Percentiles rank a stretch among this genome's conserved stretches.
phyloP scores from a whole-genome alignment of 768 basidiomycete genomes.

The Boletus vermiculosoides region DNA sequence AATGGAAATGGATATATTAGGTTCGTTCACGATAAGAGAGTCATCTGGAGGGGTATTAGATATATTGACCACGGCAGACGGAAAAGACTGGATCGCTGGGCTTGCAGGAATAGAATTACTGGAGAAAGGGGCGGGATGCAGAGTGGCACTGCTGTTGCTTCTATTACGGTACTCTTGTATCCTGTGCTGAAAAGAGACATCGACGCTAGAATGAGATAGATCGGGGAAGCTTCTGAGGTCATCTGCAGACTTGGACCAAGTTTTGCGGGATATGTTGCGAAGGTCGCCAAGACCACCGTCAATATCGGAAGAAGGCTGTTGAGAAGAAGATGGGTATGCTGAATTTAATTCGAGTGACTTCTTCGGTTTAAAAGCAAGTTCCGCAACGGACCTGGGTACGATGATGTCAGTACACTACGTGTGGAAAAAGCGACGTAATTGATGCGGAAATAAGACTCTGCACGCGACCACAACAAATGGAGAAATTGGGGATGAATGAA shows the following conservation, averaged over 20 bases:
- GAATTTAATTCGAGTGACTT: conserved; percentile 45
- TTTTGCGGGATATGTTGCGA: conserved; percentile 63
- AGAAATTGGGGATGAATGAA: not conserved
- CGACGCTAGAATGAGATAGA: conserved; percentile 36
- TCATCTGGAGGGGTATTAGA: conserved; percentile 24
- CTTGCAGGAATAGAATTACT: conserved; percentile 28
- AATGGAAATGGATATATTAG: conserved; percentile 47
- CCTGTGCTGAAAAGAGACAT: conserved; percentile 56
- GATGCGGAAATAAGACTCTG: not conserved
- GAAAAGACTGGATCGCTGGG: conserved; percentile 43
- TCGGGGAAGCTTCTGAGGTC: conserved; percentile 61
- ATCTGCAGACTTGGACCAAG: conserved; percentile 80
- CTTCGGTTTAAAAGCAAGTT: conserved; percentile 50
- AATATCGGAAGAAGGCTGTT: conserved; percentile 28
- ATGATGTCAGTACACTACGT: conserved; percentile 23
- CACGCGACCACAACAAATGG: conserved; percentile 7
- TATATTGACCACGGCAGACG: conserved; percentile 28
- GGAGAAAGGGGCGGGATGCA: conserved; percentile 37
- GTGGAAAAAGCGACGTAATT: conserved; percentile 6
- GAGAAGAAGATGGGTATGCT: conserved; percentile 31
- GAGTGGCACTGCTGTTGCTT: conserved; percentile 55
- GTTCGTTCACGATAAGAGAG: conserved; percentile 20
- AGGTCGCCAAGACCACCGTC: conserved; percentile 59
- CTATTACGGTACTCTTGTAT: conserved; percentile 64
- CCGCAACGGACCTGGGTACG: conserved; percentile 57